These are phyloP conservation scores for Imleria badia DNA, from an alignment of 768 basidiomycete genomes.

Conservation along the genomic window DNA sequence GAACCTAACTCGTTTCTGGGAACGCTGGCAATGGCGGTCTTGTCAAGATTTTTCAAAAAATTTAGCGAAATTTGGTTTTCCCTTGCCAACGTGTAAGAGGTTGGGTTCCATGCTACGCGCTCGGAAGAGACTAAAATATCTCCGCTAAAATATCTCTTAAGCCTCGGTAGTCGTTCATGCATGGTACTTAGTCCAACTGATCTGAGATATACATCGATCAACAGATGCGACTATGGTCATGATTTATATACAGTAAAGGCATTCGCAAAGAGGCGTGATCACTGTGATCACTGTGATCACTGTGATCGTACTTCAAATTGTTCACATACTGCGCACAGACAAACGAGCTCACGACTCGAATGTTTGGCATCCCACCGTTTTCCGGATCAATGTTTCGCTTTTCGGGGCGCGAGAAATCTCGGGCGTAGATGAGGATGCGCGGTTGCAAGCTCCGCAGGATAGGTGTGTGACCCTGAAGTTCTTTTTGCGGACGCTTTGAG, in stretches of 20 bases:
- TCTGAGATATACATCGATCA: conserved; percentile 20
- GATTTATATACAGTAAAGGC: conserved; percentile 2
- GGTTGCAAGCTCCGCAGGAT: neutral
- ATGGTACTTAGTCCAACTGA: conserved; percentile 3
- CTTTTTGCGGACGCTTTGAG: conserved; percentile 8
- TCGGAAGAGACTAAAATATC: neutral
- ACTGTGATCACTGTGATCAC: neutral
- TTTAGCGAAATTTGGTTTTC: neutral
- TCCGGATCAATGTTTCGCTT: conserved; percentile 3
- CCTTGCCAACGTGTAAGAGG: neutral
- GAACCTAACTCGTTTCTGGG: conserved; percentile 2
- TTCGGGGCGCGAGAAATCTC: conserved; percentile 2
- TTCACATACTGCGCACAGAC: neutral
- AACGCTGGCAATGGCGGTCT: neutral
- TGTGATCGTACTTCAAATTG: neutral
- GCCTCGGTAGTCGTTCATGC: neutral
- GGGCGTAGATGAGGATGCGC: neutral
- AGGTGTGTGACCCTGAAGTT: conserved; percentile 7
- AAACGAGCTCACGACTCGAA: neutral
- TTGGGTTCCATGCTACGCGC: neutral
- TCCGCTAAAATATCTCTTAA: neutral
- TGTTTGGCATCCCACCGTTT: neutral
- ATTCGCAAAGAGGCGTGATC: neutral
- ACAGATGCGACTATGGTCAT: conserved; percentile 4
- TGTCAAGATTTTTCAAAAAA: neutral